Percentiles rank a stretch among this genome's conserved stretches.
phyloP scores from a whole-genome alignment of 2,329 filamentous ascomycete genomes.

The Aotearoamyces nothofagi region DNA sequence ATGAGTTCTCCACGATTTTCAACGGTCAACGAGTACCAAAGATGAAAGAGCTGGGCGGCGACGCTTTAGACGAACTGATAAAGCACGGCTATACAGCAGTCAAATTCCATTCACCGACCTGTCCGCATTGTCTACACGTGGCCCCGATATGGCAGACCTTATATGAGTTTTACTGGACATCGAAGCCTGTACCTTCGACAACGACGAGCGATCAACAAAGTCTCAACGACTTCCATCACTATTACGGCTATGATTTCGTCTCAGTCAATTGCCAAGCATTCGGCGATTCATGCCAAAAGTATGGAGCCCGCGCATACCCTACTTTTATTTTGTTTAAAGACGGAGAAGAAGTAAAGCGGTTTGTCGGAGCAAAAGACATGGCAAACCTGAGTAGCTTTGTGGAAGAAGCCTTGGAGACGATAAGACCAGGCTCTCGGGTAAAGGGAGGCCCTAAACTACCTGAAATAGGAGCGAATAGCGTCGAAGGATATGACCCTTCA shows the following conservation, averaged over 20 bases:
- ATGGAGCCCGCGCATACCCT: conserved; percentile 57
- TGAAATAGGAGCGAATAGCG: conserved; percentile 43
- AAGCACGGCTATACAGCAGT: conserved; percentile 38
- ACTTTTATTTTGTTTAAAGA: conserved; percentile 69
- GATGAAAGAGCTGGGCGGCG: conserved; percentile 26
- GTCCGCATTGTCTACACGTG: conserved; percentile 29
- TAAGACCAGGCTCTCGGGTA: conserved; percentile 68
- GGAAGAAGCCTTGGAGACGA: conserved; percentile 61
- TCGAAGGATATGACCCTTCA: conserved; percentile 10
- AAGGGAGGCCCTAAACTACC: conserved; percentile 42
- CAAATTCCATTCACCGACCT: conserved; percentile 34
- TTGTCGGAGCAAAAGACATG: conserved; percentile 55
- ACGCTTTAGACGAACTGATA: conserved; percentile 25
- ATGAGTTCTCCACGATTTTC: conserved; percentile 22
- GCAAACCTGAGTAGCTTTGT: conserved; percentile 51
- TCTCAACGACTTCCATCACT: conserved; percentile 34
- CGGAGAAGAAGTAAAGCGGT: conserved; percentile 48
- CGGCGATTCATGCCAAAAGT: conserved; percentile 58
- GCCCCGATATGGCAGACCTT: conserved; percentile 81
- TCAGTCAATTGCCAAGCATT: conserved; percentile 75
- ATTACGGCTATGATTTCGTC: conserved; percentile 82
- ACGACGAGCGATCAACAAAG: conserved; percentile 23
- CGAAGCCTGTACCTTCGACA: conserved; percentile 40
- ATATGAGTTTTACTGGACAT: conserved; percentile 90
- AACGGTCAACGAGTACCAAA: conserved; percentile 31